Conservation (phyloP, 78 protist genomes). For the Neovahlkampfia damariscottae region DNA sequence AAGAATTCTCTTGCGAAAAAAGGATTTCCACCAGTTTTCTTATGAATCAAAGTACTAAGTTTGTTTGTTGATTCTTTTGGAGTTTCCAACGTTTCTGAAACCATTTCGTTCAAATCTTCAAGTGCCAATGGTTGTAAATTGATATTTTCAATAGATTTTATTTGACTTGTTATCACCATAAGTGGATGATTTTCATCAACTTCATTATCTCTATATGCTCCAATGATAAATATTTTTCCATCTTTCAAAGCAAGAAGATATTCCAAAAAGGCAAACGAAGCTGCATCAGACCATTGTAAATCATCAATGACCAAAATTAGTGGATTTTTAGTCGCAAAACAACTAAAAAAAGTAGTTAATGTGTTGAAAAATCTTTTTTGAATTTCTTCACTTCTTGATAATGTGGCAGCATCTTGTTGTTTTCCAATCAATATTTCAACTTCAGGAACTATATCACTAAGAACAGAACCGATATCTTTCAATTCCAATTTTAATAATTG, state of each 20-base stretch:
- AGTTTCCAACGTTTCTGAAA: neutral
- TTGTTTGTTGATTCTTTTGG: neutral
- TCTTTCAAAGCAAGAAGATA: neutral
- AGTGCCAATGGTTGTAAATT: neutral
- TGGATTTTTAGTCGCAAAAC: neutral
- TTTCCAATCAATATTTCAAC: neutral
- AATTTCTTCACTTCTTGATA: neutral
- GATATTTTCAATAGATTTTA: neutral
- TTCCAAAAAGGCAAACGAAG: neutral
- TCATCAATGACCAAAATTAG: neutral
- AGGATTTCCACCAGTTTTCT: neutral
- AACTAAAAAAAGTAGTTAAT: neutral
- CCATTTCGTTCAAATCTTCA: neutral
- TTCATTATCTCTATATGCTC: neutral
- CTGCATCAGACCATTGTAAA: neutral
- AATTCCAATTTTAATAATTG: neutral
- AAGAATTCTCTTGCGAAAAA: neutral
- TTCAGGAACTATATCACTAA: neutral
- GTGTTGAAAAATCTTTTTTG: neutral
- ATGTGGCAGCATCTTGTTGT: neutral
- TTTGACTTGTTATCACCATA: neutral
- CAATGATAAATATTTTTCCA: neutral
- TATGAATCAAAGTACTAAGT: neutral
- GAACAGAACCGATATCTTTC: neutral
- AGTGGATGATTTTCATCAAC: neutral